Base-by-base conservation (phyloP, 2,329 filamentous ascomycete genomes). In the Gyromitra esculenta region DNA sequence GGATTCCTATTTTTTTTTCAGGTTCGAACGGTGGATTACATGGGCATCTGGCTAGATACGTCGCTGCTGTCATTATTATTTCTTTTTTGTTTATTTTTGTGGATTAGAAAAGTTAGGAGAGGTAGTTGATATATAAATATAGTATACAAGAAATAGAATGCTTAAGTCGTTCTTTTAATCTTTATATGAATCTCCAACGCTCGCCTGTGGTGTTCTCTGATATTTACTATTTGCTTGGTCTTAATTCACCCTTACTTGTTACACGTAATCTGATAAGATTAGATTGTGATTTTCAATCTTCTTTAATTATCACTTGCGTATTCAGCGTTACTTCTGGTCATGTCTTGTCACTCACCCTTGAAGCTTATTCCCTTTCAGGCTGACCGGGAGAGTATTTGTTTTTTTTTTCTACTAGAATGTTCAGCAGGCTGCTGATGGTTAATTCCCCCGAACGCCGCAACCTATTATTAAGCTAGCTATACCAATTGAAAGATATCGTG, bases 81-180 rank as follows among this genome's bases (percentile, higher is more conserved):
- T 64, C 60, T 39, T 48, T 54, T 60, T 21, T 71, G 13, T 63
- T 63, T 54, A 25, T 18, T 71, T 63, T 45, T 52, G 5, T 39
- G 43, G 18, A n/a, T 18, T 63, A 45, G 45, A 56, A 60, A 50
- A 59, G 1, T 43, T 37, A n/a, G 9, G 50, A 15, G 50, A 15
- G 50, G 57, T 52, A n/a, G 21, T 31, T 15, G 35, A 39, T 62
- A 39, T 62, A 70, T 70, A 70, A 62, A 70, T 39, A 63, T 60
- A 60, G 57, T 57, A 11, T 71, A 56, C 39, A n/a, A 43, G 37
- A 62, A 5, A 37, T 35, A 37, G 67, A 54, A 45, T 71, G 67
- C 67, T 52, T 35, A 62, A 63, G 67, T 63, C 67, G 45, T 71
- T 63, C 67, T 21, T 5, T 71, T 54, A 63, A 56, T 60, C 59